A percentile compares a stretch with the other conserved stretches of the same genome.
Conservation (phyloP, 352 stramenopile genomes). For the Pythium volutum region DNA sequence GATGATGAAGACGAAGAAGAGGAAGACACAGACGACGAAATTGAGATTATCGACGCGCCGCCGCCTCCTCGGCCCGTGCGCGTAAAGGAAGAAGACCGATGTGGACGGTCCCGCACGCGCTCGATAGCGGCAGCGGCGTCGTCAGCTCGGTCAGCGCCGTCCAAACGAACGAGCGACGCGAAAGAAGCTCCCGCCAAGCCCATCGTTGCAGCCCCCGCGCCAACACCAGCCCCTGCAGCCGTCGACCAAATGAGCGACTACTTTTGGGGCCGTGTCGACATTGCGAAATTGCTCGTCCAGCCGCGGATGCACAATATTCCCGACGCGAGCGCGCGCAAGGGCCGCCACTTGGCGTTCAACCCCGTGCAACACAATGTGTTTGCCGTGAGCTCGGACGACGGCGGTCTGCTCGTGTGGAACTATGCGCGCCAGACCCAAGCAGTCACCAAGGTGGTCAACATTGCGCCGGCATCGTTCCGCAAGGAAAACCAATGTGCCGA, state of each 20-base stretch:
- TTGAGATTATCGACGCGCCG: slow-evolving; percentile 47
- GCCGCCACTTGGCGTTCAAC: slow-evolving; percentile 75
- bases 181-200: neutral
- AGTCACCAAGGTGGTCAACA: slow-evolving; percentile 55
- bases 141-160: slow-evolving; percentile 2
- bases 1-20: slow-evolving; percentile 69
- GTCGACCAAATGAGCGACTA: slow-evolving; percentile 56
- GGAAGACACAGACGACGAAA: slow-evolving; percentile 59
- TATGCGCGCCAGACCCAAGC: slow-evolving; percentile 63
- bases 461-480: slow-evolving; percentile 61
- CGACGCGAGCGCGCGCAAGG: slow-evolving; percentile 65
- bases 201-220: too few relatives aligned
- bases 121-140: slow-evolving; percentile 7
- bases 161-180: neutral
- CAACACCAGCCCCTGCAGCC: slow-evolving; percentile 1
- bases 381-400: slow-evolving; percentile 74
- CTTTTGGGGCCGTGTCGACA: slow-evolving; percentile 70
- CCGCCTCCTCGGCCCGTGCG: neutral
- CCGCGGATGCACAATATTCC: slow-evolving; percentile 56
- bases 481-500: slow-evolving; percentile 62
- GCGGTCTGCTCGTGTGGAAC: slow-evolving; percentile 75
- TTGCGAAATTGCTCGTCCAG: slow-evolving; percentile 67
- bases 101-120: neutral
- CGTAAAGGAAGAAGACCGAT: slow-evolving; percentile 18
- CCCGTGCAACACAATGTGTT: slow-evolving; percentile 70